Percentiles rank a stretch among this genome's conserved stretches.
phyloP scores from a whole-genome alignment of 2,329 filamentous ascomycete genomes.

The Arthroderma sp. region DNA sequence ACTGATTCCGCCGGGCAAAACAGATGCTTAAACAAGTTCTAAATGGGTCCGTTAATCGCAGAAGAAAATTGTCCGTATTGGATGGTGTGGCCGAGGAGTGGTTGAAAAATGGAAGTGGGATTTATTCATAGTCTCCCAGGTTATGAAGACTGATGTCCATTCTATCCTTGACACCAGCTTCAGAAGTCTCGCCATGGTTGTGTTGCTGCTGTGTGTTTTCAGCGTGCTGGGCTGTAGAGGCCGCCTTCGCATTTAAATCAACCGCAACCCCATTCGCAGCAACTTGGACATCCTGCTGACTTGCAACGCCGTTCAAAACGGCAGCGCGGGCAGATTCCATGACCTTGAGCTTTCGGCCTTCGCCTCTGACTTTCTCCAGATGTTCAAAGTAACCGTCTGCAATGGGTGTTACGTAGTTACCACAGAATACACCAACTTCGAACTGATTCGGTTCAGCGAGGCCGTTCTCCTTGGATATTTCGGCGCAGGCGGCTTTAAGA shows the following conservation, averaged over 20 bases:
- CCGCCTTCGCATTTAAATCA: constrained; percentile 41
- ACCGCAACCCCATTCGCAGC: constrained; percentile 50
- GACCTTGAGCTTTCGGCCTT: constrained; percentile 55
- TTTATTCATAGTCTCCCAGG: constrained; percentile 32
- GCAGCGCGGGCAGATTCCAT: constrained; percentile 52
- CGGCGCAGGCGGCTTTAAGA: constrained; percentile 64
- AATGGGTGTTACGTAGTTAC: constrained; percentile 71
- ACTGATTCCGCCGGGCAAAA: too few species aligned
- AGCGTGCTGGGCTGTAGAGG: neutral
- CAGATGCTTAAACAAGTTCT: too few species aligned
- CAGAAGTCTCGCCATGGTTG: neutral
- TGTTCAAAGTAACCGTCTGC: constrained; percentile 71
- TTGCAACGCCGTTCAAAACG: constrained; percentile 49
- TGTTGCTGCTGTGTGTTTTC: neutral
- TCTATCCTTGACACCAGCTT: constrained; percentile 26
- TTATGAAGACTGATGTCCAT: constrained; percentile 53
- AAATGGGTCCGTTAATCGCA: too few species aligned
- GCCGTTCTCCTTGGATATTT: constrained; percentile 46
- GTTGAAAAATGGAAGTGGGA: neutral
- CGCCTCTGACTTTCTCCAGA: constrained; percentile 57
- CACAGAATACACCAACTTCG: constrained; percentile 85
- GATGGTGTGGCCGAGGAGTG: too few species aligned
- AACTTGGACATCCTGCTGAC: constrained; percentile 47
- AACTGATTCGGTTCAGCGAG: constrained; percentile 50
- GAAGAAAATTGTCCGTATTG: too few species aligned